Base-by-base conservation (phyloP, 2,329 filamentous ascomycete species). In the Sodiomyces alkalinus region DNA sequence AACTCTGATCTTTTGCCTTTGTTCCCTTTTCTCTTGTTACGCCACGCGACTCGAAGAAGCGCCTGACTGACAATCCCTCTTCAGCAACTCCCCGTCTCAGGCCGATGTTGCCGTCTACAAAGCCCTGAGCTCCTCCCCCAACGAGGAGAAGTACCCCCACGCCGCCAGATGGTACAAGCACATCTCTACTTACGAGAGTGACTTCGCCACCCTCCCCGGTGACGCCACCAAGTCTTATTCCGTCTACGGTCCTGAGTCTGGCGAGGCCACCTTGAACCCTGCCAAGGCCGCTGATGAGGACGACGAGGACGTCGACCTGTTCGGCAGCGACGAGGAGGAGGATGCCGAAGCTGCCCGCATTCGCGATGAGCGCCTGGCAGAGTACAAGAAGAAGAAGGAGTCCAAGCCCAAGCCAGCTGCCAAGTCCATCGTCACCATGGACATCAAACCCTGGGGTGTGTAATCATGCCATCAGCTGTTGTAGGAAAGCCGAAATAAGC, bases 151-250 rank as follows among this genome's bases (percentile, higher is more conserved):
- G 68, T 93, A 80, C 75, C 85, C 87, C 50, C 69, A 93, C 65
- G 85, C 80, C 51, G 83, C 82, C 53, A 80, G 90, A 60, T 98
- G 90, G 90, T 94, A 93, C 76, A 93, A 92, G 74, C 87, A 98
- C 74, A 82, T 94, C 53, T 74, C 80, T 56, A 80, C 80, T 46
- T 93, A 81, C 66, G 77, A 92, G 70, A 69, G 79, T 44, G 87
- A 96, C 60, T 96, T 96, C 67, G 68, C 79, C 48, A 80, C 75
- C 41, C 80, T 98, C 29, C 72, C 83, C 34, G 90, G 90, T 58
- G 87, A 96, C 63, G 73, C 86, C 46, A 79, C 80, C 57, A 85
- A 90, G 68, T 68, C 78, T 43, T 81, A 78, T 68, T 86, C 80
- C 47, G 71, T 77, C 54, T 96, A 96, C 64, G 90, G 90, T 49